Conservation (phyloP, 148 eudicot species). For the Silene uniflora region DNA sequence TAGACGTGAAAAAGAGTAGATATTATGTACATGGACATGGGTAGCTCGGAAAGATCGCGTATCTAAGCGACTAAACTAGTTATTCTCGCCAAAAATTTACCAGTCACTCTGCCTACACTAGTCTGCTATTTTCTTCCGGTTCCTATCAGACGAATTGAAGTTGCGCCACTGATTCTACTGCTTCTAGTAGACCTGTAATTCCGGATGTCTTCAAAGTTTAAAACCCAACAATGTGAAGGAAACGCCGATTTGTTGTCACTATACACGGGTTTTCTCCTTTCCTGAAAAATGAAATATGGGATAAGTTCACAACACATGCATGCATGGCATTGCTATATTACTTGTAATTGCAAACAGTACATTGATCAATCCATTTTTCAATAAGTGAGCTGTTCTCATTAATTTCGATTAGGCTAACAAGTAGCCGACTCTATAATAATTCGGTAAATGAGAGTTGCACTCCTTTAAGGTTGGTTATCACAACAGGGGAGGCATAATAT, state of each 20-base stretch:
- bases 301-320: conserved; percentile 11
- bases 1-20: neutral
- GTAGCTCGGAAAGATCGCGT: too few species aligned
- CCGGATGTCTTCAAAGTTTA: too few species aligned
- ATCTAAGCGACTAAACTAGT: neutral
- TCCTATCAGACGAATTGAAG: neutral
- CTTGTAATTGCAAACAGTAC: too few species aligned
- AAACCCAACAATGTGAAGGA: too few species aligned
- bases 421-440: too few species aligned
- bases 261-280: conserved; percentile 58
- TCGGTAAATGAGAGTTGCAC: neutral
- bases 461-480: neutral
- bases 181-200: too few species aligned
- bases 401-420: too few species aligned
- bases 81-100: neutral
- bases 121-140: neutral
- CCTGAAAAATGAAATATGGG: conserved; percentile 38
- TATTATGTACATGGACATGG: neutral
- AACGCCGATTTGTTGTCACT: conserved; percentile 18
- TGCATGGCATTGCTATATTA: too few species aligned
- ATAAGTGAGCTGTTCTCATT: too few species aligned
- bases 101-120: neutral
- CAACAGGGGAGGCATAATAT: neutral
- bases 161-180: neutral
- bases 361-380: too few species aligned